Evolutionary conservation across 352 stramenopile genomes (phyloP).

Genomic region (Pythium dissotocum): DNA sequence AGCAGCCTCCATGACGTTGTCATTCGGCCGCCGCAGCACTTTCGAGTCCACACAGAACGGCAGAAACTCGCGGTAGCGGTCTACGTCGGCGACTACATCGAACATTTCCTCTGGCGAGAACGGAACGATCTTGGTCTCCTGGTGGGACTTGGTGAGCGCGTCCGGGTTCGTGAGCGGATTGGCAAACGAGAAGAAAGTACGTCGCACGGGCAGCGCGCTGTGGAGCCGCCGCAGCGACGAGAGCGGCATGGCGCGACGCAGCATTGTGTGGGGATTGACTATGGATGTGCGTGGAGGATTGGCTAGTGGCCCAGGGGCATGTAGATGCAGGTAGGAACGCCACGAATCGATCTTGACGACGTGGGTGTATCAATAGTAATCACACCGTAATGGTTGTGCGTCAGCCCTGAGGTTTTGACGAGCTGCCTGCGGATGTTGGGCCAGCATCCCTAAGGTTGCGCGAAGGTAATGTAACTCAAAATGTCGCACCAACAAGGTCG

Average conservation of each 20-base stretch:
- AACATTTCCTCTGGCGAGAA: conserved; percentile 81
- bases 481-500: background rate
- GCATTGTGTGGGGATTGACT: conserved; percentile 21
- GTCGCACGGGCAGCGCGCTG: background rate
- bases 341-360: background rate
- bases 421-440: background rate
- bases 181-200: conserved; percentile 63
- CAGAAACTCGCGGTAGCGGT: conserved; percentile 72
- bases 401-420: background rate
- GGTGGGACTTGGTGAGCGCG: conserved; percentile 69
- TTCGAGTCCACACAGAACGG: conserved; percentile 82
- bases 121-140: conserved; percentile 70
- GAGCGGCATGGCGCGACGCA: conserved; percentile 12
- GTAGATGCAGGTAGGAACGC: background rate
- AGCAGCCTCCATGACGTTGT: conserved; percentile 80
- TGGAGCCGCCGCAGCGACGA: conserved; percentile 5
- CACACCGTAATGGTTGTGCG: background rate
- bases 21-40: conserved; percentile 65
- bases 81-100: conserved; percentile 76
- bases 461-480: background rate
- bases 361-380: background rate
- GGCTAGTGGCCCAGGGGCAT: background rate
- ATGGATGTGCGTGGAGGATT: background rate
- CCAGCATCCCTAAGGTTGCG: background rate
- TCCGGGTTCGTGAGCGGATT: conserved; percentile 35